Base-by-base conservation (phyloP, 2,329 filamentous ascomycete genomes). In the Xylaria sp. region DNA sequence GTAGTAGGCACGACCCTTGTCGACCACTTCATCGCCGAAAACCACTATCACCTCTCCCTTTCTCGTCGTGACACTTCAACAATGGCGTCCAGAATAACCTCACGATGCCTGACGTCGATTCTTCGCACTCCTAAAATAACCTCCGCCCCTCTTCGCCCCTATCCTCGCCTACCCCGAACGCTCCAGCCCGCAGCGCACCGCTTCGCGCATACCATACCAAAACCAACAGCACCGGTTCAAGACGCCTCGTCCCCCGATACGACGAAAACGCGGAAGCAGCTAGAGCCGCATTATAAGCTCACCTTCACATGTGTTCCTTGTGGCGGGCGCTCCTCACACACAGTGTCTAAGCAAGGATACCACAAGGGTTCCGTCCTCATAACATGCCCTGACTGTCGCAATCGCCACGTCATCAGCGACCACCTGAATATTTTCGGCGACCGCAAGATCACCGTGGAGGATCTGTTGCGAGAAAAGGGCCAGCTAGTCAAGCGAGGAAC, bases 221-320 rank as follows among this genome's bases (percentile, higher is more conserved):
- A 60, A 49, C 73, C 73, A 8, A 56, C 68, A 7, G 38, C 11
- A 23, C 58, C 37, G 23, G 15, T 54, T 3, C 31, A 44, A 29
- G 23, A 19, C 38, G 25, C 59, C 10, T 38, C 57, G 6, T 54
- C 66, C 3, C 19, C 57, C n/a, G 31, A 55, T 43, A 29, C 44
- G 23, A 54, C 65, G 35, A 76, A 74, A 40, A 56, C 69, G 25
- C 71, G 74, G 67, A 70, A 69, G 68, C 66, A 68, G 3, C 74
- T 66, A 49, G 71, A 87, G 68, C 92, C 92, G 1, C 87, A 91
- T 59, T 99, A 98, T 78, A 85, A 92, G 69, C 83, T 99, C 67
- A 91, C 88, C 51, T 97, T 99, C 76, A 99, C 95, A 68, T 99
- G 95, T 84, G 88, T 90, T 61, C 92, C 91, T 31, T 99, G 95